Percentiles rank a stretch among this genome's conserved stretches.
Evolutionary conservation across 768 basidiomycete species (phyloP).

Genomic region (Boletellus sp.): DNA sequence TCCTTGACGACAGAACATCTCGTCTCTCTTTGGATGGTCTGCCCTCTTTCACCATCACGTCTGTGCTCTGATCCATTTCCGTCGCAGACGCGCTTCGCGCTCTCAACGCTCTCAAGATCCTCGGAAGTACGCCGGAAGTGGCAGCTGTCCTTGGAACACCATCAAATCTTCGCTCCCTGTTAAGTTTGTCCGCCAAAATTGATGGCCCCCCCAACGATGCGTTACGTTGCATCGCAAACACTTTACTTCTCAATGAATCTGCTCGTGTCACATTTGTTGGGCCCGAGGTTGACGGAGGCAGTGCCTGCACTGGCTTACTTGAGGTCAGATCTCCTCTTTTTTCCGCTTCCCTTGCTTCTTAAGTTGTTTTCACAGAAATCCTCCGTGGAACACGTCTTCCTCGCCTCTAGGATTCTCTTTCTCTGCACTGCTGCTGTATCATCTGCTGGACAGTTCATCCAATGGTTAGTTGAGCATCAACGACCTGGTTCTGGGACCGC

Average conservation of each 20-base stretch:
- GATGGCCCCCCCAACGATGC: constrained; percentile 63
- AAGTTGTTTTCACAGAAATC: constrained; percentile 52
- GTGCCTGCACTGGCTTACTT: constrained; percentile 50
- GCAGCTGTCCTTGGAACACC: constrained; percentile 57
- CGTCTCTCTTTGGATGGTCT: constrained; percentile 56
- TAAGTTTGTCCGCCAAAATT: constrained; percentile 47
- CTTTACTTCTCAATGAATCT: constrained; percentile 63
- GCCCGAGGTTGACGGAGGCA: constrained; percentile 62
- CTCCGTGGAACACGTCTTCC: constrained; percentile 62
- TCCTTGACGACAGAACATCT: constrained; percentile 38
- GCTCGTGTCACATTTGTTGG: constrained; percentile 56
- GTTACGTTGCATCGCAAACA: constrained; percentile 75
- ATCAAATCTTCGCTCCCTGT: constrained; percentile 54
- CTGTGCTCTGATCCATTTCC: constrained; percentile 2
- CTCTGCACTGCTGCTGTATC: constrained; percentile 57
- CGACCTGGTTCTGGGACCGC: constrained; percentile 44
- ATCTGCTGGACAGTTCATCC: constrained; percentile 44
- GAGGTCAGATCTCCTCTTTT: constrained; percentile 43
- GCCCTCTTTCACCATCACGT: constrained; percentile 10
- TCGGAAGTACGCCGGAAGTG: constrained; percentile 68
- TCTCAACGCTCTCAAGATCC: constrained; percentile 66
- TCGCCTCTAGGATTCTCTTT: constrained; percentile 74
- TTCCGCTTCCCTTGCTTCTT: constrained; percentile 5
- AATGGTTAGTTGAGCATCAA: constrained; percentile 63
- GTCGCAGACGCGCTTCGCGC: constrained; percentile 62